A percentile compares a stretch with the other conserved stretches of the same genome.
Conservation (phyloP, 225 moss, liverwort and hornwort genomes). For the Rhytidiadelphus loreus region DNA sequence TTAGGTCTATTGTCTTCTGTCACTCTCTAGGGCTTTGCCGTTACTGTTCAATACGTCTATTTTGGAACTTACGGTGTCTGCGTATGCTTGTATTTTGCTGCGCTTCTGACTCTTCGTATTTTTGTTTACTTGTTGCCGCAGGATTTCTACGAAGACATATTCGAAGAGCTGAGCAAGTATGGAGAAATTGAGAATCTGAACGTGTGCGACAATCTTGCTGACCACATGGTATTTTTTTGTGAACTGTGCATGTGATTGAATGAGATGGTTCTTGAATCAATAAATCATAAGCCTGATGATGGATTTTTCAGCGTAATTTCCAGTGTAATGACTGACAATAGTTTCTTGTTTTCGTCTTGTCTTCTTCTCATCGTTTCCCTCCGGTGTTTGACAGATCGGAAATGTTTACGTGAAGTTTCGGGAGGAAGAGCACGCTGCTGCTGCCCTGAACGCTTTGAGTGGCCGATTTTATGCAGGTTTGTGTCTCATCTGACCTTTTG, state of each 20-base stretch:
- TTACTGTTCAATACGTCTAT: not conserved
- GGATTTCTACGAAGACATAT: constrained; percentile 99
- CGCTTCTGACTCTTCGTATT: not conserved
- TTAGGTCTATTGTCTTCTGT: not conserved
- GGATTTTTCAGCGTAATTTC: not conserved
- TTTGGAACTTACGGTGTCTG: not conserved
- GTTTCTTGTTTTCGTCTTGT: not conserved
- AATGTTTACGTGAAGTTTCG: constrained; percentile 98
- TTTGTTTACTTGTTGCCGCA: not conserved
- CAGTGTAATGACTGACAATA: too few species aligned
- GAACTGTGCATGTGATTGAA: too few species aligned
- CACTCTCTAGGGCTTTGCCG: not conserved
- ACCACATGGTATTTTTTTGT: constrained; percentile 64
- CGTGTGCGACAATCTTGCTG: constrained; percentile 93
- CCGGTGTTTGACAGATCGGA: constrained; percentile 47
- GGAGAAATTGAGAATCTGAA: constrained; percentile 96
- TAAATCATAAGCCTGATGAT: not conserved
- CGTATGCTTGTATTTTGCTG: not conserved
- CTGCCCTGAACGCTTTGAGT: constrained; percentile 83
- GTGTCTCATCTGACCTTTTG: not conserved
- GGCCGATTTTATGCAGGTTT: constrained; percentile 97
- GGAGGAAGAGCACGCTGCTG: constrained; percentile 96
- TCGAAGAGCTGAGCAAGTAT: constrained; percentile 96
- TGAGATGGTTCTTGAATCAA: not conserved
- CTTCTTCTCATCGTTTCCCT: not conserved